Evolutionary conservation across 2,329 filamentous ascomycete species (phyloP).

Genomic region (Colletotrichum spinosum): DNA sequence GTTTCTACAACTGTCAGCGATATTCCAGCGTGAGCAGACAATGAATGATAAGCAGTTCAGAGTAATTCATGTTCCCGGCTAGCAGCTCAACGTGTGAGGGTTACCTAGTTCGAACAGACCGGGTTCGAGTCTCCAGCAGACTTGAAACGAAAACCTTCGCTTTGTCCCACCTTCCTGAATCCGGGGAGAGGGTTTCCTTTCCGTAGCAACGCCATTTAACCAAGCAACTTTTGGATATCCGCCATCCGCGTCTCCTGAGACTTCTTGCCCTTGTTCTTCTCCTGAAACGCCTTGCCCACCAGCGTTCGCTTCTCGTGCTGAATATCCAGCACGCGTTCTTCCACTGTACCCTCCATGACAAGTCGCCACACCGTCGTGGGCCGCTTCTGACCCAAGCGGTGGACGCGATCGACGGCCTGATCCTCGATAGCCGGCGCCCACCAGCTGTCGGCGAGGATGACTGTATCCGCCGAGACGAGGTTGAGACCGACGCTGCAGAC

Average conservation of each 20-base stretch:
- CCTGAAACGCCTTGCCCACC: constrained; percentile 82
- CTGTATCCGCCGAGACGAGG: constrained; percentile 86
- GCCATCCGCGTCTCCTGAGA: constrained; percentile 68
- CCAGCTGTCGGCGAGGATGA: constrained; percentile 86
- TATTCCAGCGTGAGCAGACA: too few species aligned
- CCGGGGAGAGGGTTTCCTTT: neutral
- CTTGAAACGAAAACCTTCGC: too few species aligned
- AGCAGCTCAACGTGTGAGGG: too few species aligned
- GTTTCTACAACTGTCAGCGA: too few species aligned
- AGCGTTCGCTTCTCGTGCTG: constrained; percentile 84
- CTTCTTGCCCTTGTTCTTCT: constrained; percentile 70
- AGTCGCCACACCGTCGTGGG: constrained; percentile 84
- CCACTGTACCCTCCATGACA: constrained; percentile 83
- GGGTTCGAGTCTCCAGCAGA: too few species aligned
- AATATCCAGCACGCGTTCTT: constrained; percentile 82
- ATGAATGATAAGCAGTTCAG: too few species aligned
- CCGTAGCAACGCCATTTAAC: constrained; percentile 36
- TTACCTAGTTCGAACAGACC: too few species aligned
- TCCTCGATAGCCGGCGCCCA: constrained; percentile 95
- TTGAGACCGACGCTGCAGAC: constrained; percentile 91
- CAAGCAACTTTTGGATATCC: constrained; percentile 63
- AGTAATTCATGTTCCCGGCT: too few species aligned
- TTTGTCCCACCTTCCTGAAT: too few species aligned
- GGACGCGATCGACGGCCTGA: constrained; percentile 89
- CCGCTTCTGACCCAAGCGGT: constrained; percentile 84